Conservation (phyloP, 2,329 filamentous ascomycete genomes). For the Hymenoscyphus fructigenus region DNA sequence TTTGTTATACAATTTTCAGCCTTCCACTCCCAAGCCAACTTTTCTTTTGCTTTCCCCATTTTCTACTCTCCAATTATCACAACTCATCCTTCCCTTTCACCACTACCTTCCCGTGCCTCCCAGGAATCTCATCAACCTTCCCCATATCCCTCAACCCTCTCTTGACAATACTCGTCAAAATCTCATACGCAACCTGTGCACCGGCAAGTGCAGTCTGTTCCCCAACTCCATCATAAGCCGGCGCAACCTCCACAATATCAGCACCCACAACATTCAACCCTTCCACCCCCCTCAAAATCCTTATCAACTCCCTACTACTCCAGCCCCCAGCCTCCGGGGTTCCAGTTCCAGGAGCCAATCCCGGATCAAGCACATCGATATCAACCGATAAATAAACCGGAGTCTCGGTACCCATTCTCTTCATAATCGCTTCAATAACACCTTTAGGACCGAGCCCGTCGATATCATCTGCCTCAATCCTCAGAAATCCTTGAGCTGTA, state of each 20-base stretch:
- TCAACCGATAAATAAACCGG: constrained; percentile 82
- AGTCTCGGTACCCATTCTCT: constrained; percentile 68
- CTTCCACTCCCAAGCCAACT: not conserved
- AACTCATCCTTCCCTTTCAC: constrained; percentile 29
- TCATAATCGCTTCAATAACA: constrained; percentile 68
- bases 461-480: constrained; percentile 82
- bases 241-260: constrained; percentile 86
- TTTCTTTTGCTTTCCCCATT: not conserved
- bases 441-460: constrained; percentile 76
- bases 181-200: constrained; percentile 81
- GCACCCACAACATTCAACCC: constrained; percentile 82
- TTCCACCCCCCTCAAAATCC: constrained; percentile 79
- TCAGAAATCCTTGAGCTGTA: constrained; percentile 71
- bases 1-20: not conserved
- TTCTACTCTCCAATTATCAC: constrained; percentile 15
- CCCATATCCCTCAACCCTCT: constrained; percentile 45
- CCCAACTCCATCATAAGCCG: constrained; percentile 76
- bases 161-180: constrained; percentile 75
- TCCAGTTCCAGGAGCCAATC: constrained; percentile 70
- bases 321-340: constrained; percentile 90
- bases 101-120: constrained; percentile 20
- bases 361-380: constrained; percentile 79
- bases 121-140: constrained; percentile 28
- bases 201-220: constrained; percentile 82
- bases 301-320: constrained; percentile 84